phyloP scores from a whole-genome alignment of 2,329 filamentous ascomycete genomes.

The Ophiostoma fasciatum region DNA sequence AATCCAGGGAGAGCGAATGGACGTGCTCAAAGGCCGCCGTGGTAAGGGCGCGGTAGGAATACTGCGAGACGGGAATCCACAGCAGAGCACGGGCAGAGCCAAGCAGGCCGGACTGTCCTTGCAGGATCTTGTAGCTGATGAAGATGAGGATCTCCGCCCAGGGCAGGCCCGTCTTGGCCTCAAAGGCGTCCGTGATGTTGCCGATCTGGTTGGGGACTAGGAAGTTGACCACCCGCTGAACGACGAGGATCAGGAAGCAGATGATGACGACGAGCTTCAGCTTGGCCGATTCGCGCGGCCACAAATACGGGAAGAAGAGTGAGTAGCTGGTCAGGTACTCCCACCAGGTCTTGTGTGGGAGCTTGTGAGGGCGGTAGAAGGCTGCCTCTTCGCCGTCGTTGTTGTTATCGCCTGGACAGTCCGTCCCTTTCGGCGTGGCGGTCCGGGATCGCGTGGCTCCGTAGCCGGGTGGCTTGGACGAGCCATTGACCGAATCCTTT shows the following conservation, averaged over 20 bases:
- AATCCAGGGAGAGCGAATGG: conserved; percentile 86
- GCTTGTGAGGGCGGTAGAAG: conserved; percentile 78
- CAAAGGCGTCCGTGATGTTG: conserved; percentile 60
- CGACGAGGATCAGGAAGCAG: conserved; percentile 66
- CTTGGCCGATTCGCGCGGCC: conserved; percentile 64
- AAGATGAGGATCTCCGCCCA: conserved; percentile 65
- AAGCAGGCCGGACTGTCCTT: conserved; percentile 77
- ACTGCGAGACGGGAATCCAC: conserved; percentile 95
- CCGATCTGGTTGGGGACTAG: conserved; percentile 73
- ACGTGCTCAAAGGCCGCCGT: conserved; percentile 96
- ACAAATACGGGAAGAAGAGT: conserved; percentile 90
- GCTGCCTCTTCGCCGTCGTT: conserved; percentile 48
- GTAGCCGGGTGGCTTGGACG: not conserved
- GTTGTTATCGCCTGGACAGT: not conserved
- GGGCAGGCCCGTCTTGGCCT: conserved; percentile 36
- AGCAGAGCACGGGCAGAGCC: conserved; percentile 69
- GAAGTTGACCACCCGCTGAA: conserved; percentile 75
- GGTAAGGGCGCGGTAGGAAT: conserved; percentile 87
- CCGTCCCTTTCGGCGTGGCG: not conserved
- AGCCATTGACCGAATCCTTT: conserved; percentile 14
- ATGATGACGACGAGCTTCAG: conserved; percentile 67
- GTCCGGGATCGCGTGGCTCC: not conserved
- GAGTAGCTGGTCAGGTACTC: conserved; percentile 88
- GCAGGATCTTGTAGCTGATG: conserved; percentile 64
- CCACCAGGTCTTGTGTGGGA: conserved; percentile 85